Evolutionary conservation across 305 asterid species (phyloP).

Genomic region (Ilex paraguariensis): DNA sequence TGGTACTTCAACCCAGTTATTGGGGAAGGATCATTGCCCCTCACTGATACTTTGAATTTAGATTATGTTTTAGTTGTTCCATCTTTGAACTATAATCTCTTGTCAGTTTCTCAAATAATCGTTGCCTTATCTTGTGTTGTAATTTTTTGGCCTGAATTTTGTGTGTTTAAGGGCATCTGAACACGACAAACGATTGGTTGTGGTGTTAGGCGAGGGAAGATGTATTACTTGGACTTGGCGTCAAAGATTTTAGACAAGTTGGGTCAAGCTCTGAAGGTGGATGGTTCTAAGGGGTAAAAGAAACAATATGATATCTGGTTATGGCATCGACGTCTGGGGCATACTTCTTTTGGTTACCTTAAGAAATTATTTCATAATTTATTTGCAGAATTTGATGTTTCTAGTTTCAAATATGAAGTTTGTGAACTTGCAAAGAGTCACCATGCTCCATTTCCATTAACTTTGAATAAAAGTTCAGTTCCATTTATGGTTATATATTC

Average conservation of each 20-base stretch:
- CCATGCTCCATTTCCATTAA: neutral
- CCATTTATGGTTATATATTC: neutral
- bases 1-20: no score
- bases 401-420: neutral
- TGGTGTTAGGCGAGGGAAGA: neutral
- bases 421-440: neutral
- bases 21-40: no score
- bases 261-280: neutral
- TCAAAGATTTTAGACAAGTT: neutral
- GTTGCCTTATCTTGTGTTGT: neutral
- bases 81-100: no score
- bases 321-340: slow-evolving; percentile 1
- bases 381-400: neutral
- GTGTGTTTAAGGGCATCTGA: neutral
- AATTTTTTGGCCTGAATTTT: neutral
- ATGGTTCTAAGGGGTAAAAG: neutral
- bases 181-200: neutral
- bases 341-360: neutral
- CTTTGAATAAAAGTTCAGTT: neutral
- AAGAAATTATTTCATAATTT: neutral
- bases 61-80: no score
- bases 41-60: no score
- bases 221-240: neutral
- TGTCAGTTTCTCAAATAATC: no score
- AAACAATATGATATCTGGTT: neutral